Evolutionary conservation across 345 rosid species (phyloP).

Genomic region (Gossypium herbaceum): DNA sequence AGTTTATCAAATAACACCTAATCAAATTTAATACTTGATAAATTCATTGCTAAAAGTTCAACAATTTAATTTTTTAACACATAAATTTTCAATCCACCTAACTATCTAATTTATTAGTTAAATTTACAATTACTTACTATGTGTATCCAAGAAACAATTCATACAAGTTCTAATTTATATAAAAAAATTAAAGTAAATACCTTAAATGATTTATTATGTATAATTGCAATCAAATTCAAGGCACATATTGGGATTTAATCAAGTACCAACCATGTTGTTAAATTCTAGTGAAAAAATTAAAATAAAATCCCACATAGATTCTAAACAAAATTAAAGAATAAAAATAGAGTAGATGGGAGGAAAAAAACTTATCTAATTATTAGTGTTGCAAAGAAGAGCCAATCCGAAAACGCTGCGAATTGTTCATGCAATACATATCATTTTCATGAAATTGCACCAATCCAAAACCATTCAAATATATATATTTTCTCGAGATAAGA

Average conservation of each 20-base stretch:
- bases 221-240: background rate
- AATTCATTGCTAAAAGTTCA: too few species aligned
- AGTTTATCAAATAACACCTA: too few species aligned
- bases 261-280: background rate
- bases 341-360: background rate
- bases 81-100: too few species aligned
- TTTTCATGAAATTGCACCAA: background rate
- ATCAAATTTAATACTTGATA: background rate
- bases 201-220: background rate
- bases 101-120: background rate
- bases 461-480: background rate
- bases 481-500: background rate
- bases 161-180: background rate
- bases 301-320: background rate
- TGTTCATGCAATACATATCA: background rate
- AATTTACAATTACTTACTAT: background rate
- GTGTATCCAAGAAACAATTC: background rate
- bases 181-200: background rate
- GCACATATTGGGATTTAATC: background rate
- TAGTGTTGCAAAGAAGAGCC: background rate
- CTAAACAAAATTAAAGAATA: background rate
- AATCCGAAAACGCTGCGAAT: conserved; percentile 5
- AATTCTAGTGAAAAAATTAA: background rate
- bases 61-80: too few species aligned
- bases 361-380: background rate